These are phyloP conservation scores for Gymnopilus dilepis DNA, from an alignment of 768 basidiomycete species.

Conservation along the genomic window DNA sequence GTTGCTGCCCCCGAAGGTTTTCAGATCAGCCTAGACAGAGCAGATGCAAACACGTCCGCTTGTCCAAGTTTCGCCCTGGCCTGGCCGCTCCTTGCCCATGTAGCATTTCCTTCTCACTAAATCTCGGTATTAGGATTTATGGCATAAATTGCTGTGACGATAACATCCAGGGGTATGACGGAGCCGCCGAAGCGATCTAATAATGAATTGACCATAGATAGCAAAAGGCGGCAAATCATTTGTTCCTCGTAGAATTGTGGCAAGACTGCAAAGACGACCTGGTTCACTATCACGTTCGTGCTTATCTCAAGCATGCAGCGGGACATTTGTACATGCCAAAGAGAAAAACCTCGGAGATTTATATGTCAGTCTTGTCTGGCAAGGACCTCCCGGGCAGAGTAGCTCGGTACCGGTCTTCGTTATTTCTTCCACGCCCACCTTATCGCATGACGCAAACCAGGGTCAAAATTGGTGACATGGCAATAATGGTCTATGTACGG, in stretches of 20 bases:
- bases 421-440: neutral
- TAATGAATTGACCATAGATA: no score
- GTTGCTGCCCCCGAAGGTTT: no score
- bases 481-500: neutral
- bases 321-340: neutral
- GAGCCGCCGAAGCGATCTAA: no score
- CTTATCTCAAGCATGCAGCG: neutral
- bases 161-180: no score
- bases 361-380: neutral
- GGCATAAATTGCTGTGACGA: no score
- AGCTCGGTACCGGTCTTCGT: neutral
- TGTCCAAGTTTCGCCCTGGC: no score
- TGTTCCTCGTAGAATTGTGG: neutral
- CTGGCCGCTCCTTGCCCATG: no score
- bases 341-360: neutral
- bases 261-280: neutral
- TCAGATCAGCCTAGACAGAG: no score
- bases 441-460: conserved; percentile 1
- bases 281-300: neutral
- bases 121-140: no score
- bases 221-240: no score
- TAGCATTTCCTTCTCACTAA: no score
- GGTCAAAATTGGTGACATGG: neutral
- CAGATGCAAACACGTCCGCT: no score
- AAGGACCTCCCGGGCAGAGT: neutral